Evolutionary conservation across 257 asterid species (phyloP), one percentile per base, ranked within the genome.

Genomic region (Cynanchum wilfordii): DNA sequence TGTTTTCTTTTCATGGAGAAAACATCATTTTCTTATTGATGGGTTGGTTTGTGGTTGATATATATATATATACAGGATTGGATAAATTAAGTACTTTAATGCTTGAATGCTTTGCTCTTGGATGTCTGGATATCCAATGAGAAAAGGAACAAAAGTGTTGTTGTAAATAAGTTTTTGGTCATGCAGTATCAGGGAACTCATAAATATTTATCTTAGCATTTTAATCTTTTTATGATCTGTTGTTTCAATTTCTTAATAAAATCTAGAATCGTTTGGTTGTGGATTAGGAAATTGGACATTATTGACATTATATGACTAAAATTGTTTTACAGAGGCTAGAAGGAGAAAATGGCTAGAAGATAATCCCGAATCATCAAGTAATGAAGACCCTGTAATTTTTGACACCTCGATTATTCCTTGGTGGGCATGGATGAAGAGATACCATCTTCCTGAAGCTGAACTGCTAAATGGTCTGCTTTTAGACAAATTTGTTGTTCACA

Each of bases 391-490:
- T 60, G 80, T 94, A 36, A 72, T 85, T 63, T 94, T 94, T 20
- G 96, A 91, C 86, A 91, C 97, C 55, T 84, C 98, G 36, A 87
- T 88, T 42, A 78, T 94, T 78, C 99, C 99, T 58, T 94, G 97
- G 98, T 94, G 99, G 99, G 93, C 95, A 74, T 94, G 99, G 97
- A 84, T 87, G 80, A 89, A 89, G 79, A 87, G 97, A 79, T 91
- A 88, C 74, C 99, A 94, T 86, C 99, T 94, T 59, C 98, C 99
- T 3, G 99, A 94, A 86, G 99, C 99, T 40, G 99, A 94, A 77
- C 83, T 89, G 44, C 99, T 94, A 7, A 94, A 94, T 33, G 98
- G 99, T 91, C 68, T 44, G 82, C 76, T 75, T 42, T 42, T 12
- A 70, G 16, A 44, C 20, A 50, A 59, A 59, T 66, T 49, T 45